Evolutionary conservation across 129 eudicot genomes (phyloP).

Genomic region (Lonicera japonica): DNA sequence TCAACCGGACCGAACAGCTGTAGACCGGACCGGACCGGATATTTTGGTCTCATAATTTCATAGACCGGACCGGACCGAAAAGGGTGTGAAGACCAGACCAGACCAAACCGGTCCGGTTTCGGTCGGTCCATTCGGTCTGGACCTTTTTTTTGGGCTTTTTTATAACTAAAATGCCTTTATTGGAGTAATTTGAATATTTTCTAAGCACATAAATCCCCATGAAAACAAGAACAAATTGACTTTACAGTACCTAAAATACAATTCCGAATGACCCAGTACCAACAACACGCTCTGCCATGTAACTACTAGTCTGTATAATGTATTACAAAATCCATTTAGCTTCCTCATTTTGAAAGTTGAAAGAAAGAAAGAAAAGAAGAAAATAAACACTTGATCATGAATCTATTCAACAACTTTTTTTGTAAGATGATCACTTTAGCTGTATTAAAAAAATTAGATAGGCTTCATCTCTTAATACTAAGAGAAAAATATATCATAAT

Average conservation of each 20-base stretch:
- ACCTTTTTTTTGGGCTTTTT: too few relatives aligned
- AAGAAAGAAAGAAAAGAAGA: background rate
- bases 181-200: too few relatives aligned
- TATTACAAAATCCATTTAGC: background rate
- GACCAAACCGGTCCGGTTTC: too few relatives aligned
- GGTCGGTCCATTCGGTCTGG: too few relatives aligned
- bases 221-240: too few relatives aligned
- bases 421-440: background rate
- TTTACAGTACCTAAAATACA: constrained; percentile 1
- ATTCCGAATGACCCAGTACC: constrained; percentile 9
- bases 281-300: constrained; percentile 7
- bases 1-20: too few relatives aligned
- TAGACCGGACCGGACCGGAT: too few relatives aligned
- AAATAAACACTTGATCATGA: background rate
- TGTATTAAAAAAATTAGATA: background rate
- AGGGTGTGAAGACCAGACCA: too few relatives aligned
- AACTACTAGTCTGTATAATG: background rate
- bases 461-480: background rate
- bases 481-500: background rate
- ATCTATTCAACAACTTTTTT: background rate
- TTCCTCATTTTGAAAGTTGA: background rate
- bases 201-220: too few relatives aligned
- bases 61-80: too few relatives aligned
- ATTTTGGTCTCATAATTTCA: too few relatives aligned
- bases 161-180: too few relatives aligned